Evolutionary conservation across 2,329 filamentous ascomycete species (phyloP), one percentile per base, ranked within the genome.

Genomic region (Fusarium torulosum): DNA sequence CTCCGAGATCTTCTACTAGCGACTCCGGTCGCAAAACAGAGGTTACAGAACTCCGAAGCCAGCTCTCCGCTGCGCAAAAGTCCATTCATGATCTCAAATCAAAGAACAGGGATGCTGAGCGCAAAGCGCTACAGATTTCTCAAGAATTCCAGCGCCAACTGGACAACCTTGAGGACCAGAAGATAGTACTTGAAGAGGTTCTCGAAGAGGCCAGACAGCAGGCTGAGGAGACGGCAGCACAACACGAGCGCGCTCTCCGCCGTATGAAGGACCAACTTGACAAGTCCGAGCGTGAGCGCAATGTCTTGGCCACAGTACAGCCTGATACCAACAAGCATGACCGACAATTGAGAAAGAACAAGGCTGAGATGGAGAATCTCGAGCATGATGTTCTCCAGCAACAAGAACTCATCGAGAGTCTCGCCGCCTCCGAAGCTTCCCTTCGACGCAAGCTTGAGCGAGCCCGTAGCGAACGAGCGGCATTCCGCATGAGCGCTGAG

Each of bases 361-460:
- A 91, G 76, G 81, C 88, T 14, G 86, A 90, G 72, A 81, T 85
- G 41, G 88, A 92, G 75, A 86, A 89, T 33, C 83, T 96, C n/a
- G 89, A 92, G 69, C 84, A 92, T 59, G 89, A 92, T 73, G 84
- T 96, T 27, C 83, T 85, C 7, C 88, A 91, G 73, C 89, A 91
- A 63, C 89, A 93, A 55, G 83, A 87, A 55, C 85, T 88, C 15
- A 86, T 94, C 47, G 85, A 86, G 40, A 78, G 82, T 31, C 81
- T 89, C 27, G 79, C 82, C 33, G 80, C 80, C 15, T 84, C 85
- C n/a, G 88, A 91, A 71, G 80, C 82, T 20, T 82, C 87, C 11
- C 83, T 92, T 17, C 85, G 88, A 11, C 81, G 83, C 53, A 92
- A 94, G 70, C 84, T 96, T 20, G 88, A 91, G 58, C 86, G 90